A percentile compares a stretch with the other conserved stretches of the same genome.
Conservation (phyloP, 192 early-diverging fungal genomes). For the Coemansia sp. region DNA sequence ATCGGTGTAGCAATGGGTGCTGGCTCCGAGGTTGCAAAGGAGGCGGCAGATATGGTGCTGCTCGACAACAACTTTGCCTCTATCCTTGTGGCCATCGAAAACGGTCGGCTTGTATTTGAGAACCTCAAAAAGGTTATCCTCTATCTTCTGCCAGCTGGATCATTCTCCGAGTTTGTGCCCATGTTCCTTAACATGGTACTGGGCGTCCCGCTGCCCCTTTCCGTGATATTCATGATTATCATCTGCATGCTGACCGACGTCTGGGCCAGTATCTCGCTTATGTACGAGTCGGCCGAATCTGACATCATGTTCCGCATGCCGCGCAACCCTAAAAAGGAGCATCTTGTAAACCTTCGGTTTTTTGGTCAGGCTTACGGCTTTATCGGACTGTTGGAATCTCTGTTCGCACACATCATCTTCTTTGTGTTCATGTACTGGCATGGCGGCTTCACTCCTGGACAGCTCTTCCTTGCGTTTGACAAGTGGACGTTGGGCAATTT, state of each 20-base stretch:
- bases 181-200: constrained; percentile 76
- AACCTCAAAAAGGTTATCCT: constrained; percentile 86
- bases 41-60: constrained; percentile 65
- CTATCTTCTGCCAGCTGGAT: constrained; percentile 77
- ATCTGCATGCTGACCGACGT: constrained; percentile 67
- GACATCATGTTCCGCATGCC: constrained; percentile 70
- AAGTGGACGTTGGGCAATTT: constrained; percentile 55
- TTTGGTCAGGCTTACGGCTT: constrained; percentile 76
- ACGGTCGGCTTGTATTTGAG: constrained; percentile 80
- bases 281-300: constrained; percentile 74
- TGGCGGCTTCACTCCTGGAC: constrained; percentile 55
- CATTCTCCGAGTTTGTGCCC: constrained; percentile 72
- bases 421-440: constrained; percentile 64
- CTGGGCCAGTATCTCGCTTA: constrained; percentile 62
- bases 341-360: constrained; percentile 63
- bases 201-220: constrained; percentile 75
- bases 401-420: constrained; percentile 68
- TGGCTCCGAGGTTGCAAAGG: constrained; percentile 78
- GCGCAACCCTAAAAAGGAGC: constrained; percentile 66
- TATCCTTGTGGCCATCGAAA: constrained; percentile 69
- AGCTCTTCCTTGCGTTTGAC: constrained; percentile 58
- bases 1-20: constrained; percentile 85
- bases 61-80: constrained; percentile 67
- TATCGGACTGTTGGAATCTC: constrained; percentile 66
- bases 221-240: constrained; percentile 77